These are phyloP conservation scores for Ailanthus altissimus DNA, from an alignment of 345 rosid genomes.

Conservation along the genomic window DNA sequence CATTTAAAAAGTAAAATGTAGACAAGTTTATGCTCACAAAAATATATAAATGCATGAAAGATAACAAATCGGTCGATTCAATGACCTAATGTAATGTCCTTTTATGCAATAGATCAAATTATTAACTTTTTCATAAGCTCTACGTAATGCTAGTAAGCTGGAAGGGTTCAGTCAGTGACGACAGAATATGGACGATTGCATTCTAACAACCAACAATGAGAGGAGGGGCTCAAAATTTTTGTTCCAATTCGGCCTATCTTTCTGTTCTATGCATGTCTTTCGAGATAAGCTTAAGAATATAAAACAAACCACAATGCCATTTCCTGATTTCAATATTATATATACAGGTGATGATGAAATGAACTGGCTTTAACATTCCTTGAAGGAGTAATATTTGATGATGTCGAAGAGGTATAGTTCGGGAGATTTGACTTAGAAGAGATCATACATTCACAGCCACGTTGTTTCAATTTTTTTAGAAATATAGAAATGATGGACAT, in stretches of 20 bases:
- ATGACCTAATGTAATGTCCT: neutral
- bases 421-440: no score
- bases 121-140: neutral
- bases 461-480: no score
- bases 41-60: neutral
- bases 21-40: conserved; percentile 2
- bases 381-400: neutral
- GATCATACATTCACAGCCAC: no score
- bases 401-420: no score
- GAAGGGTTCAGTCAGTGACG: neutral
- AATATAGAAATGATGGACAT: no score
- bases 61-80: neutral
- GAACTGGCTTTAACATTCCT: neutral
- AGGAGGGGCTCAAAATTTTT: conserved; percentile 3
- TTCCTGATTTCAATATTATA: neutral
- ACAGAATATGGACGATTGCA: conserved; percentile 10
- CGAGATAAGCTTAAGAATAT: conserved; percentile 8
- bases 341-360: neutral
- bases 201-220: conserved; percentile 10
- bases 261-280: conserved; percentile 12
- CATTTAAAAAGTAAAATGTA: neutral
- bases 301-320: conserved; percentile 1
- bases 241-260: conserved; percentile 8
- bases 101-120: neutral
- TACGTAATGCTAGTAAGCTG: neutral